Percentiles rank a stretch among this genome's conserved stretches.
phyloP scores from a whole-genome alignment of 345 rosid genomes.

The Salix purpurea region DNA sequence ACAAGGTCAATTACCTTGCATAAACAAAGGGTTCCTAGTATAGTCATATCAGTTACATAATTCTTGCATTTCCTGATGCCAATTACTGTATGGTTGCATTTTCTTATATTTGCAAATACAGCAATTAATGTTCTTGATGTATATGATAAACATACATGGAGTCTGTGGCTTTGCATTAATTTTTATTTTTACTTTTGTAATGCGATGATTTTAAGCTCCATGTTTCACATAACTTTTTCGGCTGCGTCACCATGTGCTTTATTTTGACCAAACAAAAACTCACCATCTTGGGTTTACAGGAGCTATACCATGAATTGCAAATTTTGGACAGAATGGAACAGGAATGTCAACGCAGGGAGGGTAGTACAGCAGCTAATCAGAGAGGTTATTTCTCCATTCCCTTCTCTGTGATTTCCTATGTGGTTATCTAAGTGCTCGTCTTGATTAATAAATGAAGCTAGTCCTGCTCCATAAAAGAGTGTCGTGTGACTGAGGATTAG shows the following conservation, averaged over 20 bases:
- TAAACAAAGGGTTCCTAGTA: neutral
- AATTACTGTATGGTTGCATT: neutral
- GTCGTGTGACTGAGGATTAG: no score
- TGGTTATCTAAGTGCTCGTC: neutral
- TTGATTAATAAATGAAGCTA: neutral
- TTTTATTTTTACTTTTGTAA: no score
- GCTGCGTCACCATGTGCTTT: no score
- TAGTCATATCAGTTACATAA: neutral
- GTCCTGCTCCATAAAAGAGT: neutral
- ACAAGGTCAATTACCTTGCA: neutral
- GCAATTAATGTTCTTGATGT: neutral
- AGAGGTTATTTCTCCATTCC: no score
- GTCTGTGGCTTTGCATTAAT: neutral
- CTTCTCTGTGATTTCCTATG: no score
- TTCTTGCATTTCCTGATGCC: neutral
- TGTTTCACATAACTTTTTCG: no score
- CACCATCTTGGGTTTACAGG: constrained; percentile 23
- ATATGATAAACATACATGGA: neutral
- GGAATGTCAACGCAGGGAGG: constrained; percentile 8
- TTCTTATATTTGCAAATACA: neutral
- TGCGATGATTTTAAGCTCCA: no score
- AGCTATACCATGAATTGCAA: constrained; percentile 26
- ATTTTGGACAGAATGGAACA: constrained; percentile 24
- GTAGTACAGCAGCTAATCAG: neutral
- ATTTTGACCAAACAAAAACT: no score